Base-by-base conservation (phyloP, 352 stramenopile species). In the Stephanocyclus meneghinianus region DNA sequence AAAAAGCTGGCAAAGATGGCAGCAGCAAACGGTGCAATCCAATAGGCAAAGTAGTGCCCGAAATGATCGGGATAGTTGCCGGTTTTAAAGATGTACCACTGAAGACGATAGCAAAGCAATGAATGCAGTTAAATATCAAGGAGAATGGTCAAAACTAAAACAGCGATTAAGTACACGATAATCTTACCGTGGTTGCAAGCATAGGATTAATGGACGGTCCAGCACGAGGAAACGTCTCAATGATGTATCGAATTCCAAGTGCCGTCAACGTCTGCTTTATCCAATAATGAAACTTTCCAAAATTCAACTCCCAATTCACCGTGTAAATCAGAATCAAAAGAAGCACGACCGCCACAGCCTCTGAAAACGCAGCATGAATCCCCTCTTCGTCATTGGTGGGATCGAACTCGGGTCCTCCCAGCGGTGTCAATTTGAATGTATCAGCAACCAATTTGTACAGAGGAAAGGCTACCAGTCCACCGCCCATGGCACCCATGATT, bases 121-220 rank as follows among this genome's bases (percentile, higher is more conserved):
- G 21, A 26, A 26, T 26, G 21, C 1, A 26, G 0, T 29, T 15
- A 1, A 45, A 15, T 45, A 45, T 21, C 1, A 63, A 63, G 11
- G 21, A 16, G 55, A 63, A 21, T 21, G n/a, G 11, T 55, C 18
- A 55, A 55, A 48, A 63, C 6, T 6, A 63, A 45, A 29, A 8
- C 10, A 42, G 9, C 3, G 40, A 40, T 9, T 42, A 15, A 6
- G 1, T 26, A 63, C 26, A 63, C 9, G 0, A 13, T 21, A 63
- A 5, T 59, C 55, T 44, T 5, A 63, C 55, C 15, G 85, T 85
- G 16, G 89, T 92, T 18, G 73, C 89, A 18, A 94, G 75, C 89
- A 94, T 94, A 18, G 89, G 89, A 72, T 94, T 94, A 51, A 94
- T 94, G 15, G 87, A 82, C 11, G 89, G 89, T 40, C 89, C 89